Evolutionary conservation across 2,329 filamentous ascomycete genomes (phyloP).

Genomic region (Talaromyces sp.): DNA sequence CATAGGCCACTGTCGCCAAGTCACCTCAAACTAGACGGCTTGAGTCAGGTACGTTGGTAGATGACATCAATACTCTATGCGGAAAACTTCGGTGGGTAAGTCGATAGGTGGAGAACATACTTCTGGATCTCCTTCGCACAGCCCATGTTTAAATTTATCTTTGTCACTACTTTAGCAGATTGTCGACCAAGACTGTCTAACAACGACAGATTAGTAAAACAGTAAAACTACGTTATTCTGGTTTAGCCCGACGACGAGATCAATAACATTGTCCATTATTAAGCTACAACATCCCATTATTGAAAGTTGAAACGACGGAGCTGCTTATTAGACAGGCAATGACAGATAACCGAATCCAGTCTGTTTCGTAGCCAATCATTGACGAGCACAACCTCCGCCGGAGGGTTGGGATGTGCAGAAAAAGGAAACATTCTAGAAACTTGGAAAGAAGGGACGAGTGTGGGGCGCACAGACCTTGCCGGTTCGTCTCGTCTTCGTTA

Average conservation of each 20-base stretch:
- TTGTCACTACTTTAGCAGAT: background rate
- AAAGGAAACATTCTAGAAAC: slow-evolving; percentile 6
- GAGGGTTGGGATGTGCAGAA: background rate
- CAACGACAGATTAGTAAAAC: too few species aligned
- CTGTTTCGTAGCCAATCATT: background rate
- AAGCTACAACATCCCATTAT: background rate
- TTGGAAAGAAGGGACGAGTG: background rate
- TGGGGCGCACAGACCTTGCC: background rate
- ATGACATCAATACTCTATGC: background rate
- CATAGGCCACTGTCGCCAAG: background rate
- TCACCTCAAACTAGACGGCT: background rate
- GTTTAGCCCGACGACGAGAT: background rate
- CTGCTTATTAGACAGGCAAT: background rate
- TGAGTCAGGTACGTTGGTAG: background rate
- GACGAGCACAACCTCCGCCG: background rate
- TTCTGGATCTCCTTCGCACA: background rate
- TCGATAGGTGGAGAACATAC: background rate
- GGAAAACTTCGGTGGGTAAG: background rate
- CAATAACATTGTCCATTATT: background rate
- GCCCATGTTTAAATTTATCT: slow-evolving; percentile 4
- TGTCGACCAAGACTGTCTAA: too few species aligned
- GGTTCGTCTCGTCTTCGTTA: background rate
- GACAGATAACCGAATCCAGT: background rate
- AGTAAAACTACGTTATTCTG: too few species aligned
- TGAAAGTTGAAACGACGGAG: background rate